These are phyloP conservation scores for Isatis tinctoria DNA, from an alignment of 345 rosid species.

Conservation along the genomic window DNA sequence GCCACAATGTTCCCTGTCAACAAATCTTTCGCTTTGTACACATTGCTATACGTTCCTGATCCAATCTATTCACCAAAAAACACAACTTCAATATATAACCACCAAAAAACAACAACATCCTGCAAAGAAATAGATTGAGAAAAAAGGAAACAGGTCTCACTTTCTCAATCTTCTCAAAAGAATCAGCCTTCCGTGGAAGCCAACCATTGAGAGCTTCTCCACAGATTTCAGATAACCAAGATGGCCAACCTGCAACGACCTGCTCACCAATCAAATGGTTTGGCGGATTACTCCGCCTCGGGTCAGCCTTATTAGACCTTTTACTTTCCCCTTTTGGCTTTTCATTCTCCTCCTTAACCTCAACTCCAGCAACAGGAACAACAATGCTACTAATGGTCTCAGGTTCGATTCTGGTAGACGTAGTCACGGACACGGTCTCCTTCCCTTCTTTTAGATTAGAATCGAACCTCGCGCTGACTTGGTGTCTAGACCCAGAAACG, in stretches of 20 bases:
- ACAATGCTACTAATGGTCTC: neutral
- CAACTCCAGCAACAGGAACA: neutral
- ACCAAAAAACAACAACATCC: neutral
- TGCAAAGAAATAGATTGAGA: neutral
- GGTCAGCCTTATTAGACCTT: neutral
- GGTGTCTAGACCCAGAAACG: conserved; percentile 4
- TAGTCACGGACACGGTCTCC: neutral
- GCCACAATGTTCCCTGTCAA: conserved; percentile 2
- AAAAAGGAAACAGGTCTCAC: neutral
- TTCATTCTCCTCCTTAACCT: neutral
- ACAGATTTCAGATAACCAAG: conserved; percentile 16
- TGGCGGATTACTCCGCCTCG: neutral
- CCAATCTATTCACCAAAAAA: neutral
- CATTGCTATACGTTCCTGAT: conserved; percentile 16
- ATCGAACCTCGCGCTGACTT: neutral
- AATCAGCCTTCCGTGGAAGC: conserved; percentile 10
- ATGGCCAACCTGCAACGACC: neutral
- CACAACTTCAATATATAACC: neutral
- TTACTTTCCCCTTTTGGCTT: neutral
- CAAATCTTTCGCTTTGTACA: conserved; percentile 37
- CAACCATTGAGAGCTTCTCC: conserved; percentile 12
- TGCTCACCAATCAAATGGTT: conserved; percentile 8
- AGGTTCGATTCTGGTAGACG: neutral
- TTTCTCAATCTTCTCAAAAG: conserved; percentile 12
- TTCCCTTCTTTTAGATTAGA: neutral